Percentiles rank a stretch among this genome's conserved stretches.
Conservation (phyloP, 2,329 filamentous ascomycete genomes). For the Furcasterigmium sp. region DNA sequence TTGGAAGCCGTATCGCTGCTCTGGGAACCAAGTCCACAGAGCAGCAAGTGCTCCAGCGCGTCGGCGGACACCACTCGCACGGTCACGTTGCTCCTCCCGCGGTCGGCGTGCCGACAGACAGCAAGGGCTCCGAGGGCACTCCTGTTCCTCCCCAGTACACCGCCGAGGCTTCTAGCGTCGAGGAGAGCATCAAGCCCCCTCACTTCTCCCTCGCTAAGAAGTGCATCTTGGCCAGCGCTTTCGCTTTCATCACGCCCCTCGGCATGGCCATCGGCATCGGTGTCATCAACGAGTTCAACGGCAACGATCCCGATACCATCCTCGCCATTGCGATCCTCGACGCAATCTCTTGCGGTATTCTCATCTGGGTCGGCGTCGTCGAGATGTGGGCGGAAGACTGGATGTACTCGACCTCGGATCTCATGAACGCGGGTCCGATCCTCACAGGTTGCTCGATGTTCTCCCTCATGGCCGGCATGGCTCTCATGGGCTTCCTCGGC, state of each 20-base stretch:
- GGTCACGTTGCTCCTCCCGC: not conserved
- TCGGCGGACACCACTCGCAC: slow-evolving; percentile 8
- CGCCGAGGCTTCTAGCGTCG: not conserved
- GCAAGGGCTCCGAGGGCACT: not conserved
- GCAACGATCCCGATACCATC: slow-evolving; percentile 63
- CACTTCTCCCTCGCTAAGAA: slow-evolving; percentile 42
- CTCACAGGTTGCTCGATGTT: slow-evolving; percentile 45
- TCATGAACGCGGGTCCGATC: slow-evolving; percentile 43
- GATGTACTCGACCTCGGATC: slow-evolving; percentile 47
- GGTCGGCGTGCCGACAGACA: not conserved
- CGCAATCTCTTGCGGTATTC: slow-evolving; percentile 67
- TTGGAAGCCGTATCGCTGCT: slow-evolving; percentile 64
- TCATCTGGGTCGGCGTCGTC: slow-evolving; percentile 74
- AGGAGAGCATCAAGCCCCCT: slow-evolving; percentile 3
- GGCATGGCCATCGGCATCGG: slow-evolving; percentile 79
- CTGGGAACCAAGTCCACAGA: slow-evolving; percentile 31
- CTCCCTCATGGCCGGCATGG: slow-evolving; percentile 56
- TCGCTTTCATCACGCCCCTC: slow-evolving; percentile 67
- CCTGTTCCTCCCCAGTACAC: not conserved
- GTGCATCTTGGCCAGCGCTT: slow-evolving; percentile 55
- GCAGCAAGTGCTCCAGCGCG: slow-evolving; percentile 9
- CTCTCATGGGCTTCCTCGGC: slow-evolving; percentile 66
- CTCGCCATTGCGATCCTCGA: slow-evolving; percentile 70
- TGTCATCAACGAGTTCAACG: slow-evolving; percentile 66
- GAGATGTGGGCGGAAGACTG: slow-evolving; percentile 78